Percentiles rank a stretch among this genome's conserved stretches.
Evolutionary conservation across 2,329 filamentous ascomycete genomes (phyloP).

Genomic region (Ophiostoma tasmaniense): DNA sequence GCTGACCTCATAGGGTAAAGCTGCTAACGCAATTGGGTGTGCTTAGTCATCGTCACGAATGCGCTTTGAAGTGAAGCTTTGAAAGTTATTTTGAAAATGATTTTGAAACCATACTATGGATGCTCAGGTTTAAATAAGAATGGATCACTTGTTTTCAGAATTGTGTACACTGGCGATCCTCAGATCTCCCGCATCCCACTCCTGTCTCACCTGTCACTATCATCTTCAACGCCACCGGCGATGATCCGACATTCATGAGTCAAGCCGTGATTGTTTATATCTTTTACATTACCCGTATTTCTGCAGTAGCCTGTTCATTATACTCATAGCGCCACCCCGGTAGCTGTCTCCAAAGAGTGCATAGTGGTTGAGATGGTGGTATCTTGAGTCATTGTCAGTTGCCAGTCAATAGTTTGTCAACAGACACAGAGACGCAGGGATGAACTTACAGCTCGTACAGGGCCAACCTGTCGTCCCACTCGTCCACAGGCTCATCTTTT

Average conservation of each 20-base stretch:
- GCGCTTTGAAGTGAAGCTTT: no score
- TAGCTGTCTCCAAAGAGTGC: slow-evolving; percentile 79
- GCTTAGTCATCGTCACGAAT: background rate
- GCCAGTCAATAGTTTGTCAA: background rate
- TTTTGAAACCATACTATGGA: no score
- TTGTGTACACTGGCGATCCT: background rate
- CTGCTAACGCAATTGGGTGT: background rate
- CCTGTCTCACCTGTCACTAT: background rate
- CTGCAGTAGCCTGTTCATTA: slow-evolving; percentile 64
- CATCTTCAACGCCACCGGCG: background rate
- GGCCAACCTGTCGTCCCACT: slow-evolving; percentile 75
- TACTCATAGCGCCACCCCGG: slow-evolving; percentile 62
- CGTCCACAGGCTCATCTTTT: slow-evolving; percentile 68
- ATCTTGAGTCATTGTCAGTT: slow-evolving; percentile 41
- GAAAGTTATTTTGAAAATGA: no score
- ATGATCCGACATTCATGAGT: background rate
- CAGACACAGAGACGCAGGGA: background rate
- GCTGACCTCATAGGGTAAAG: background rate
- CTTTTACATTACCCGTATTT: slow-evolving; percentile 54
- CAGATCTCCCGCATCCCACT: background rate
- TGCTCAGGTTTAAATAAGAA: no score
- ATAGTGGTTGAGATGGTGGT: slow-evolving; percentile 86
- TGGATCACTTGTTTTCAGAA: background rate
- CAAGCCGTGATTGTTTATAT: no score
- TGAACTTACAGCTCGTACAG: slow-evolving; percentile 71